phyloP scores from a whole-genome alignment of 768 basidiomycete genomes.

The Paxillus rubicundulus region DNA sequence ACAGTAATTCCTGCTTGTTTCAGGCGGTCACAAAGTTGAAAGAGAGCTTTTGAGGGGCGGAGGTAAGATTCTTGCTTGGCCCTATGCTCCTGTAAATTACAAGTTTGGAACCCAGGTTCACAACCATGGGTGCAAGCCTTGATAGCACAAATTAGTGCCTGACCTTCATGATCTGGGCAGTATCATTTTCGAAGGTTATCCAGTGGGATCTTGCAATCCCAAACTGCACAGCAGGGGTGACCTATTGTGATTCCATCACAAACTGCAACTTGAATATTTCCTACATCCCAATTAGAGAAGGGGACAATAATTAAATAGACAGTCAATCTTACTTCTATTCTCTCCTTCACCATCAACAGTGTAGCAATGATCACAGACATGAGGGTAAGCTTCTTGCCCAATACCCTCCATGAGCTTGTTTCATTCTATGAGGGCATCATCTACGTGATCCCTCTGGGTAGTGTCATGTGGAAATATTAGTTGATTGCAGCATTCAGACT shows the following conservation, averaged over 20 bases:
- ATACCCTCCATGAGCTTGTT: conserved; percentile 6
- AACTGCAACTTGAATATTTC: background rate
- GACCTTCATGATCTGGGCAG: too few relatives aligned
- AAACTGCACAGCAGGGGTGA: too few relatives aligned
- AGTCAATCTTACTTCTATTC: background rate
- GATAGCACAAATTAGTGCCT: too few relatives aligned
- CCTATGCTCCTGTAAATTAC: background rate
- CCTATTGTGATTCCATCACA: too few relatives aligned
- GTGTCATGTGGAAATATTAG: conserved; percentile 8
- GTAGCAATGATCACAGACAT: conserved; percentile 3
- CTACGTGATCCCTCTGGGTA: background rate
- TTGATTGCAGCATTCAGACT: conserved; percentile 9
- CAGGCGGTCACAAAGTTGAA: too few relatives aligned
- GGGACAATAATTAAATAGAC: background rate
- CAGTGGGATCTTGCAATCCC: too few relatives aligned
- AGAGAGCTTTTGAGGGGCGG: too few relatives aligned
- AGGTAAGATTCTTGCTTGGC: too few relatives aligned
- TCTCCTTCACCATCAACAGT: background rate
- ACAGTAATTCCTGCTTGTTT: too few relatives aligned
- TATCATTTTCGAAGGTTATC: too few relatives aligned
- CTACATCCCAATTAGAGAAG: background rate
- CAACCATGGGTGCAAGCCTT: background rate
- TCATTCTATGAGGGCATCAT: background rate
- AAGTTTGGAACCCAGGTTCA: background rate
- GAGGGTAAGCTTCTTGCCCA: conserved; percentile 4